Base-by-base conservation (phyloP, 345 rosid species). In the Isatis tinctoria region DNA sequence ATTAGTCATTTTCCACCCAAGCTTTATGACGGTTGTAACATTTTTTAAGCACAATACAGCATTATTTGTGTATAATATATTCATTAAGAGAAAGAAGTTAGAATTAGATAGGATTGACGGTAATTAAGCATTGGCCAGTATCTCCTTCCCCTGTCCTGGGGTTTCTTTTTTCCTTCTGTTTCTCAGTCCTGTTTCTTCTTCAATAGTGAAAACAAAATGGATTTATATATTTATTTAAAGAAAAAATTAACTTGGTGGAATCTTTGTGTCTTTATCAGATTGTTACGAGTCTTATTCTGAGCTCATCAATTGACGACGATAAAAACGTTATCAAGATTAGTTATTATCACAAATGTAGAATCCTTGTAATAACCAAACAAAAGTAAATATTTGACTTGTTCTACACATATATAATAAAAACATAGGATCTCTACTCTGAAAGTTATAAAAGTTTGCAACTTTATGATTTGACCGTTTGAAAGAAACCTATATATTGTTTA, bases 221-320 rank as follows among this genome's bases (percentile, higher is more conserved):
- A 27, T 5, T 14, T 14, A 3, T n/a, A 8, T 35, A 9, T 5
- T 35, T 36, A 17, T 47, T 12, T 0, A 26, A 12, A 24, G 51
- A 12, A 4, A 3, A 37, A 16, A 37, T 14, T 22, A 40, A 12
- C 5, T 51, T 54, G 65, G 30, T 54, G 58, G 71, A 73, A 56
- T 73, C 28, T 73, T 33, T 53, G 54, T 64, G 71, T 73, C 71
- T 22, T 11, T 53, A 73, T 64, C 65, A 52, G 18, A 33, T 73
- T 63, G 36, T 73, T 56, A 54, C 10, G 56, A 52, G 70, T 63
- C 69, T 39, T 41, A 51, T 18, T 71, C 35, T 13, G 32, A 61
- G 22, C 30, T 51, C 68, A 61, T 51, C 18, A 51, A 13, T 37
- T 30, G 24, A 52, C 54, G 63, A 72, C 5, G 56, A 52, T 62